phyloP scores from a whole-genome alignment of 2,329 filamentous ascomycete species.

The Xylaria sp. region DNA sequence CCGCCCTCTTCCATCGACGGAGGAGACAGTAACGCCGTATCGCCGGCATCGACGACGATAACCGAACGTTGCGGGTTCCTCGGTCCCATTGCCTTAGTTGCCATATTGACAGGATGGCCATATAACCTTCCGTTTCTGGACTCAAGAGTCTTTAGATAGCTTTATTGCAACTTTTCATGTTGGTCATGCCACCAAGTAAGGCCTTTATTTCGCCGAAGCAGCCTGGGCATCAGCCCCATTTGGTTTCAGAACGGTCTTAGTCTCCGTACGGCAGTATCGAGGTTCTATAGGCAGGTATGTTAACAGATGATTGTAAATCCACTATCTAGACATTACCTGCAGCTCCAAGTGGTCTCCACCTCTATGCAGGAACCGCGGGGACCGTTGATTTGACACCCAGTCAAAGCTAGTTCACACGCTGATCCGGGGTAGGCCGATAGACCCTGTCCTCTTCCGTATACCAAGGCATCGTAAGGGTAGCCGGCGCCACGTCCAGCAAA shows the following conservation, averaged over 20 bases:
- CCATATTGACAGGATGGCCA: slow-evolving; percentile 2
- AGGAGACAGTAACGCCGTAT: not conserved
- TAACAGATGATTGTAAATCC: not conserved
- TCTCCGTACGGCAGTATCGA: not conserved
- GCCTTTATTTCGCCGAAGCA: slow-evolving; percentile 34
- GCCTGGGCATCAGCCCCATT: slow-evolving; percentile 14
- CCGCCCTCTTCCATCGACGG: not conserved
- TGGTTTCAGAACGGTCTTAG: slow-evolving; percentile 9
- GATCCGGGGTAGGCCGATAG: slow-evolving; percentile 36
- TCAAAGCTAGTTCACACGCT: slow-evolving; percentile 21
- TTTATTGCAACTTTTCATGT: slow-evolving; percentile 4
- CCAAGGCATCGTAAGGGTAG: not conserved
- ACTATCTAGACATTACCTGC: not conserved
- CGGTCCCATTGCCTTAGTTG: not conserved
- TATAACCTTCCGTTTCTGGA: slow-evolving; percentile 38
- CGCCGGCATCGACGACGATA: not conserved
- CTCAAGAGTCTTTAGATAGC: slow-evolving; percentile 1
- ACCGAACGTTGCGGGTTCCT: slow-evolving; percentile 30
- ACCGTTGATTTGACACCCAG: slow-evolving; percentile 25
- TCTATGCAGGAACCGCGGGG: slow-evolving; percentile 23
- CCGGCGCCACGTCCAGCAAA: not conserved
- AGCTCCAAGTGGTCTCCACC: slow-evolving; percentile 16
- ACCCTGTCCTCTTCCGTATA: slow-evolving; percentile 13
- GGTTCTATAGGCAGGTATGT: slow-evolving; percentile 7
- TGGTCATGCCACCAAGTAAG: slow-evolving; percentile 29